Percentiles rank a stretch among this genome's conserved stretches.
phyloP scores from a whole-genome alignment of 106 monocot species.

The Vanilla planifolia region DNA sequence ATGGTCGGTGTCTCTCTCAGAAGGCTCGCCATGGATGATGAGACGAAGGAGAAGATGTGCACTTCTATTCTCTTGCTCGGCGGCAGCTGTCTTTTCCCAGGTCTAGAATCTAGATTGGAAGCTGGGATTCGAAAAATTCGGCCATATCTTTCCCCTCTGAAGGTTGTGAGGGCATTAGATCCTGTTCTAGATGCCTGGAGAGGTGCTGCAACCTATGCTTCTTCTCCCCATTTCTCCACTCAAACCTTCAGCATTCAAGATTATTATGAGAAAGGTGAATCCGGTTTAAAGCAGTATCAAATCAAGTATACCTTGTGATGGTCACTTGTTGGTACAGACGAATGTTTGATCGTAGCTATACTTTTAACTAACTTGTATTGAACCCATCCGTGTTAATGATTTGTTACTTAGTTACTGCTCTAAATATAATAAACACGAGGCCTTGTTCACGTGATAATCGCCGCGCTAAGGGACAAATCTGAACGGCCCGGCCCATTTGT shows the following conservation, averaged over 20 bases:
- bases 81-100: conserved; percentile 70
- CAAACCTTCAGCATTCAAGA: conserved; percentile 77
- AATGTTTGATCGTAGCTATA: no score
- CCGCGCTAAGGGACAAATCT: no score
- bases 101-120: conserved; percentile 59
- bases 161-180: conserved; percentile 48
- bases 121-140: conserved; percentile 54
- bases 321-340: no score
- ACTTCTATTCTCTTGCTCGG: conserved; percentile 73
- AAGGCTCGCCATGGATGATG: conserved; percentile 33
- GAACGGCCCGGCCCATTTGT: no score
- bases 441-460: no score
- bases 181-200: conserved; percentile 88
- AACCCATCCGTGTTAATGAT: no score
- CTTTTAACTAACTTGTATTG: no score
- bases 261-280: conserved; percentile 87
- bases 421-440: no score
- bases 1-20: conserved; percentile 58
- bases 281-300: conserved; percentile 37
- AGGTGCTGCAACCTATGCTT: conserved; percentile 71
- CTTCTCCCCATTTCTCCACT: conserved; percentile 27
- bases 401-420: no score
- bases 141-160: conserved; percentile 70
- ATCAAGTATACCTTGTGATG: conserved; percentile 57
- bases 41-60: conserved; percentile 42